A percentile compares a stretch with the other conserved stretches of the same genome.
These are phyloP conservation scores for Paracorniculantispora psalliotae DNA, from an alignment of 2,329 filamentous ascomycete genomes.

Conservation along the genomic window DNA sequence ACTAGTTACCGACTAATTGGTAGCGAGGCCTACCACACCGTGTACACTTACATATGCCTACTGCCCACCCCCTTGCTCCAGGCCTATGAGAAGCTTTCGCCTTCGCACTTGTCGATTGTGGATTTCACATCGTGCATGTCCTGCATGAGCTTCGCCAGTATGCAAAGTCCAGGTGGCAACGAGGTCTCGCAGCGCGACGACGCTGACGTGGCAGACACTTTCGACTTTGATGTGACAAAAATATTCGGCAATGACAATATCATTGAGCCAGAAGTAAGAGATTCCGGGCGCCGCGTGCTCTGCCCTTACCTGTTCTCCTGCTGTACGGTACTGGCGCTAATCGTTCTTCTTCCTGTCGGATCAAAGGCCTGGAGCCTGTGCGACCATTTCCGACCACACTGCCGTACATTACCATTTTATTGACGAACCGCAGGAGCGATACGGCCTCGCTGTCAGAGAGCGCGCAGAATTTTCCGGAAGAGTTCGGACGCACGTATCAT, in stretches of 20 bases:
- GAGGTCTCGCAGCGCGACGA: background rate
- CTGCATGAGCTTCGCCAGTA: background rate
- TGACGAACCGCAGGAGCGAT: background rate
- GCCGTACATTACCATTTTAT: background rate
- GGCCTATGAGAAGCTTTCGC: background rate
- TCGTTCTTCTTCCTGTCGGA: background rate
- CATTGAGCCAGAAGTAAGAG: background rate
- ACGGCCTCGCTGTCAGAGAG: constrained; percentile 34
- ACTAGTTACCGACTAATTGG: background rate
- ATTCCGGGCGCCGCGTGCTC: background rate
- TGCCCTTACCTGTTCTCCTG: background rate
- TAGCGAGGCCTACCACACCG: background rate
- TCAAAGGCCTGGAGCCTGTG: background rate
- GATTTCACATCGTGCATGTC: background rate
- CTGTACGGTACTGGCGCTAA: background rate
- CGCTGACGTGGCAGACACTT: background rate
- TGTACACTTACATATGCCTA: background rate
- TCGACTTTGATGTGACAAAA: background rate
- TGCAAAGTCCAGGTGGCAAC: background rate
- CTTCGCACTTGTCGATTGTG: background rate
- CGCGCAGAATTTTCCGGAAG: constrained; percentile 34
- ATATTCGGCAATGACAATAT: background rate
- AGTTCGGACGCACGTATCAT: constrained; percentile 43
- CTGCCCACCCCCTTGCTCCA: background rate
- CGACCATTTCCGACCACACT: background rate